Percentiles rank a stretch among this genome's conserved stretches.
These are phyloP conservation scores for Xylaria acuta DNA, from an alignment of 495 filamentous ascomycete genomes.

Conservation along the genomic window DNA sequence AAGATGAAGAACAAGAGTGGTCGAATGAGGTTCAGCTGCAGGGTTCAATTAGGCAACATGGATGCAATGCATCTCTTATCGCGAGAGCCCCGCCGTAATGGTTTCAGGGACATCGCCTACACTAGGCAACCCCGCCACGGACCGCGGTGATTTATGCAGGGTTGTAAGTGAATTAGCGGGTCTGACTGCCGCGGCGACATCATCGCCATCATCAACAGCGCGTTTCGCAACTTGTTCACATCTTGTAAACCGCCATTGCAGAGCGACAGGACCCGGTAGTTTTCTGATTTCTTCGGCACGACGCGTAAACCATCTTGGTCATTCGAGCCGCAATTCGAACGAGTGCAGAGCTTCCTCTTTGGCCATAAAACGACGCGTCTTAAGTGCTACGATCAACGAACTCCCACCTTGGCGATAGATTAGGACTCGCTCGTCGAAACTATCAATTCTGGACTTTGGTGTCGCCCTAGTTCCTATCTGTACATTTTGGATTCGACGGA, in stretches of 20 bases:
- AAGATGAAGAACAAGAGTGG: background rate
- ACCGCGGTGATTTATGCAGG: background rate
- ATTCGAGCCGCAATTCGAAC: too few species aligned
- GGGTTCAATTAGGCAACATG: background rate
- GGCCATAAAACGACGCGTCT: conserved; percentile 12
- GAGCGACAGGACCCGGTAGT: background rate
- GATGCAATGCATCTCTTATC: background rate
- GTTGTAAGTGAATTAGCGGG: conserved; percentile 4
- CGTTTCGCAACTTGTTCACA: background rate
- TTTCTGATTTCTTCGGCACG: background rate
- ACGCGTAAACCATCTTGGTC: background rate
- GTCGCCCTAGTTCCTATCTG: background rate
- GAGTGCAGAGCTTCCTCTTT: background rate
- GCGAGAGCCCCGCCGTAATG: background rate
- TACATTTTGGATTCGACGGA: too few species aligned
- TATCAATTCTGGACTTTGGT: background rate
- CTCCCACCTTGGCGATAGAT: background rate
- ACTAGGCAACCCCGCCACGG: background rate
- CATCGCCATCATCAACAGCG: background rate
- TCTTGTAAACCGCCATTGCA: background rate
- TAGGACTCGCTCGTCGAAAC: background rate
- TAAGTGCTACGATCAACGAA: background rate
- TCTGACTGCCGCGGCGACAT: background rate
- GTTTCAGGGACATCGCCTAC: background rate
- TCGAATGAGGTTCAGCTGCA: background rate